Evolutionary conservation across 2,329 filamentous ascomycete genomes (phyloP), one percentile per base, ranked within the genome.

Genomic region (Botrytis sinoallii): DNA sequence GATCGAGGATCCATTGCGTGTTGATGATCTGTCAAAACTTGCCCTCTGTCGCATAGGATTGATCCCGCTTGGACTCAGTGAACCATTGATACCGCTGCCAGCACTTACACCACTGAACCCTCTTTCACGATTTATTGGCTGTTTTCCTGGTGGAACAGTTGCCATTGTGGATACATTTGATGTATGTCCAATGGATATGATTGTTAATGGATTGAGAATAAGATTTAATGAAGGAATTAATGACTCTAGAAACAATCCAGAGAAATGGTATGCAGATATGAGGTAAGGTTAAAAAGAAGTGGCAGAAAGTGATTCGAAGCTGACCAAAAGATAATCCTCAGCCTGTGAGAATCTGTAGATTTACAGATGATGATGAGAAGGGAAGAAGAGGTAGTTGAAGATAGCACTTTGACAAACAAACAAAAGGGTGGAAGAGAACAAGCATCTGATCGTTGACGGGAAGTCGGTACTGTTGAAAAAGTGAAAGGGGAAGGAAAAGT

Each of bases 1-100:
- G 83, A 71, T 63, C 35, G 74, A 86, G 81, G 76, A 82, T 83
- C 73, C 83, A 76, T 76, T 73, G 18, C 72, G 63, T 20, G 67
- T 46, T 16, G 67, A 67, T 14, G 57, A 66, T 74, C 70, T 74
- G 42, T 78, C 77, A 48, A 74, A 75, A 48, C 42, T 74, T 32
- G 73, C 70, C 61, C 75, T 77, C 71, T 75, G 71, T 74, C 76
- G 74, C 44, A 74, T 73, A 16, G 75, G 68, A 65, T 73, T 61
- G n/a, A 55, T 52, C 52, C 38, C 61, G 40, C 60, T 71, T 38
- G 59, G 35, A 20, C 70, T 22, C 29, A 57, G 38, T 18, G 46
- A 67, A 32, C 38, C 46, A 52, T 42, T 72, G 38, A 18, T 42
- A 32, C 29, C 52, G 44, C 38, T 69, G 22, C 40, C 44, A 29